These are phyloP conservation scores for Anisodus acutangulus DNA, from an alignment of 257 asterid species.

Conservation along the genomic window DNA sequence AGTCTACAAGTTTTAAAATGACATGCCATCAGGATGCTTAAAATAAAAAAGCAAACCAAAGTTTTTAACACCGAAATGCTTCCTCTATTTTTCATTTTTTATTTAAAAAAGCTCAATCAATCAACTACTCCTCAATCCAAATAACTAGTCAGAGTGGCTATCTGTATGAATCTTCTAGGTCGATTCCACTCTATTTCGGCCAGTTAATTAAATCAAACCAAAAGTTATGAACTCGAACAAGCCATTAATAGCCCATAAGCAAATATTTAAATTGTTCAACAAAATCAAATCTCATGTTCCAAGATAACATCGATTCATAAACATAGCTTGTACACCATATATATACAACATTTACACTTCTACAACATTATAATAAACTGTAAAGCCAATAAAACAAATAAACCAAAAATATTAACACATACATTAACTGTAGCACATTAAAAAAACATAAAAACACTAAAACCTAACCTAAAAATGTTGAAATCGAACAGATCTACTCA, in stretches of 20 bases:
- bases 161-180: background rate
- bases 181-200: background rate
- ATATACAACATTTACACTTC: background rate
- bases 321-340: background rate
- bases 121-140: background rate
- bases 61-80: background rate
- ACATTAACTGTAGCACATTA: background rate
- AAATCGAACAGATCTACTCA: conserved; percentile 22
- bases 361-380: background rate
- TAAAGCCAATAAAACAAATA: background rate
- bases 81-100: background rate
- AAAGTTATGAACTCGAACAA: background rate
- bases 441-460: background rate
- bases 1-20: background rate
- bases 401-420: background rate
- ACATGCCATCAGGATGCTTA: background rate
- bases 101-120: background rate
- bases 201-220: background rate
- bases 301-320: background rate
- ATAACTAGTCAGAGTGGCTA: background rate
- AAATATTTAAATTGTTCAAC: background rate
- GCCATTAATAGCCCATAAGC: background rate
- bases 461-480: background rate
- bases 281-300: background rate
- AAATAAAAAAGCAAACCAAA: background rate